Percentiles rank a stretch among this genome's conserved stretches.
Evolutionary conservation across 179 eudicot species (phyloP).

Genomic region (Monotropa hypopitys): DNA sequence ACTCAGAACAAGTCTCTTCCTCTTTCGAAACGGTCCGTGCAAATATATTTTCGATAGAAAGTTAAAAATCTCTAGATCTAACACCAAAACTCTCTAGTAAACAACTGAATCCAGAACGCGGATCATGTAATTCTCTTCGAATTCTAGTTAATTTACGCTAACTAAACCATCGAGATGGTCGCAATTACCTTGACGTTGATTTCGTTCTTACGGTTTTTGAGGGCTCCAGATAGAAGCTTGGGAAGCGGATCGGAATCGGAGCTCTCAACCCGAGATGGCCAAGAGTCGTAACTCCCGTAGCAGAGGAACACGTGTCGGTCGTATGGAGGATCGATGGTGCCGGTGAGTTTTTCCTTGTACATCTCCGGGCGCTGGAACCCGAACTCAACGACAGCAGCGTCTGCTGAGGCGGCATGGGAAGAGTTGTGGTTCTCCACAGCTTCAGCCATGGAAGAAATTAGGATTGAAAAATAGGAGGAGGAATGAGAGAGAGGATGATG

Average conservation of each 20-base stretch:
- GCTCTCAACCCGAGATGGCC: slow-evolving; percentile 60
- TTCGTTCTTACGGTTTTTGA: slow-evolving; percentile 57
- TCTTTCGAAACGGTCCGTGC: background rate
- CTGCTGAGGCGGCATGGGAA: slow-evolving; percentile 9
- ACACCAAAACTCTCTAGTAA: background rate
- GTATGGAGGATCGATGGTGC: slow-evolving; percentile 41
- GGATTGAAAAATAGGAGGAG: background rate
- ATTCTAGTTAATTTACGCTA: background rate
- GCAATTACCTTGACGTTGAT: slow-evolving; percentile 47
- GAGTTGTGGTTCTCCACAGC: slow-evolving; percentile 4
- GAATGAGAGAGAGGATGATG: background rate
- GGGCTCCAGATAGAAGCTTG: slow-evolving; percentile 37
- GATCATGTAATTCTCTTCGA: background rate
- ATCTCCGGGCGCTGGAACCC: slow-evolving; percentile 70
- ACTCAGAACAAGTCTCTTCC: background rate
- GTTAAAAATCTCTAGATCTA: background rate
- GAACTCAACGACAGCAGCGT: slow-evolving; percentile 21
- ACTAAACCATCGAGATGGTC: background rate
- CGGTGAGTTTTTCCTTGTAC: slow-evolving; percentile 36
- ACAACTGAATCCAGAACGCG: background rate
- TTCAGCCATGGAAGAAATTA: slow-evolving; percentile 17
- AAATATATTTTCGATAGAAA: background rate
- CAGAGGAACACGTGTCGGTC: slow-evolving; percentile 80
- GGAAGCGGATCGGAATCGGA: slow-evolving; percentile 67
- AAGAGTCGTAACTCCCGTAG: slow-evolving; percentile 38